phyloP scores from a whole-genome alignment of 1,284 basidiomycete genomes.

The Trametes pubescens region DNA sequence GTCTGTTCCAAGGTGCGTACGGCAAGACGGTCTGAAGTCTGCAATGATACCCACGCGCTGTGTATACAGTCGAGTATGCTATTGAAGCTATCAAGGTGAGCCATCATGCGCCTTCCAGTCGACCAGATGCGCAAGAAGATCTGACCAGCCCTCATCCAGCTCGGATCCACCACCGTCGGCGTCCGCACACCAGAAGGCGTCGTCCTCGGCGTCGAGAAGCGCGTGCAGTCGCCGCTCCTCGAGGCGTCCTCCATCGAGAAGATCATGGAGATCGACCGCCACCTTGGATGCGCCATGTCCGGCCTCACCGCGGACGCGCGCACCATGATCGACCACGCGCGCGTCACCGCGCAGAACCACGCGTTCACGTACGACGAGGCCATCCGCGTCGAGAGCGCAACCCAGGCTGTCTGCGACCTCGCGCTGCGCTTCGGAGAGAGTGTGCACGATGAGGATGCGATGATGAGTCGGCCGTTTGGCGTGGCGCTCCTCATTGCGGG shows the following conservation, averaged over 20 bases:
- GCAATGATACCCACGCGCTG: not conserved
- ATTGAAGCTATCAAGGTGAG: conserved; percentile 96
- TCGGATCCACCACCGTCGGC: conserved; percentile 98
- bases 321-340: conserved; percentile 99
- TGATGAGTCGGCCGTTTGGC: conserved; percentile 99
- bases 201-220: conserved; percentile 97
- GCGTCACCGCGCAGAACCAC: conserved; percentile 96
- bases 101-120: conserved; percentile 3
- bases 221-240: conserved; percentile 95
- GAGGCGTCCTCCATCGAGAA: conserved; percentile 98
- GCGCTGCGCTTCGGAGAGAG: conserved; percentile 98
- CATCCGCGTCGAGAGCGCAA: conserved; percentile 97
- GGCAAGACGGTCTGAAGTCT: not conserved
- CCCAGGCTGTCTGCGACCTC: conserved; percentile 98
- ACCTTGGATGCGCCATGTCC: conserved; percentile 98
- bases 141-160: conserved; percentile 55
- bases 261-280: conserved; percentile 99
- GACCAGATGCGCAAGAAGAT: no score
- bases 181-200: conserved; percentile 89
- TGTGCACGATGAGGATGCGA: conserved; percentile 97
- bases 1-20: conserved; percentile 84
- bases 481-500: conserved; percentile 98
- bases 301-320: conserved; percentile 97
- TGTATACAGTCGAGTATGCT: conserved; percentile 90
- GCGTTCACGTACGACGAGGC: conserved; percentile 96